Percentiles rank a stretch among this genome's conserved stretches.
Conservation (phyloP, 345 rosid species). For the Gossypium turneri region DNA sequence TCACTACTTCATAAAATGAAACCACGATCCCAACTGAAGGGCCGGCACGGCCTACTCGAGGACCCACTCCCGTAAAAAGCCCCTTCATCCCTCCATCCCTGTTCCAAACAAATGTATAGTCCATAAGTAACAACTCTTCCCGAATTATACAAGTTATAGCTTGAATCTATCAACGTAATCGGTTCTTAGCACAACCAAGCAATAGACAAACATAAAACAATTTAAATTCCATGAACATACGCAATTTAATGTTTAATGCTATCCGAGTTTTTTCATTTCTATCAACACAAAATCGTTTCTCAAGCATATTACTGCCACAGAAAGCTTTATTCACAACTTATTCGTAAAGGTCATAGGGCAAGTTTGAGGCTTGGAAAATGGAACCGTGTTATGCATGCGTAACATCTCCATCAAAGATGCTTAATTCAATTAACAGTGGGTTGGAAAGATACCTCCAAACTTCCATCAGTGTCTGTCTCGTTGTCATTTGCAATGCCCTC, state of each 20-base stretch:
- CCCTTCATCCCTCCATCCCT: conserved; percentile 86
- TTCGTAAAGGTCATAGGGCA: neutral
- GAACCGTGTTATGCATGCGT: neutral
- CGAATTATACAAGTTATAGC: neutral
- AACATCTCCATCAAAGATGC: neutral
- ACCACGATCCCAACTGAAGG: conserved; percentile 96
- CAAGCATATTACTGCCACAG: neutral
- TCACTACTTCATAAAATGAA: conserved; percentile 85
- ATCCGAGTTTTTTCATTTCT: neutral
- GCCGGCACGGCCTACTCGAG: conserved; percentile 87
- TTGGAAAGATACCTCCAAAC: conserved; percentile 68
- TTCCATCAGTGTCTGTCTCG: conserved; percentile 62
- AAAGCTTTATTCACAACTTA: neutral
- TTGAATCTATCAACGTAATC: neutral
- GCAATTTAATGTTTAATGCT: neutral
- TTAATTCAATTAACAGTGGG: neutral
- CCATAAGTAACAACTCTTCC: neutral
- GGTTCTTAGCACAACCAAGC: neutral
- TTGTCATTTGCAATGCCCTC: conserved; percentile 77
- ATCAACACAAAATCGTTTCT: neutral
- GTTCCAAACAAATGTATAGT: conserved; percentile 18
- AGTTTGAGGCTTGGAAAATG: neutral
- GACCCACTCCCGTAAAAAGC: conserved; percentile 85
- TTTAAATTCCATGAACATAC: neutral
- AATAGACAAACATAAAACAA: neutral